A percentile compares a stretch with the other conserved stretches of the same genome.
These are phyloP conservation scores for Toxicodendron radicans DNA, from an alignment of 345 rosid genomes.

Conservation along the genomic window DNA sequence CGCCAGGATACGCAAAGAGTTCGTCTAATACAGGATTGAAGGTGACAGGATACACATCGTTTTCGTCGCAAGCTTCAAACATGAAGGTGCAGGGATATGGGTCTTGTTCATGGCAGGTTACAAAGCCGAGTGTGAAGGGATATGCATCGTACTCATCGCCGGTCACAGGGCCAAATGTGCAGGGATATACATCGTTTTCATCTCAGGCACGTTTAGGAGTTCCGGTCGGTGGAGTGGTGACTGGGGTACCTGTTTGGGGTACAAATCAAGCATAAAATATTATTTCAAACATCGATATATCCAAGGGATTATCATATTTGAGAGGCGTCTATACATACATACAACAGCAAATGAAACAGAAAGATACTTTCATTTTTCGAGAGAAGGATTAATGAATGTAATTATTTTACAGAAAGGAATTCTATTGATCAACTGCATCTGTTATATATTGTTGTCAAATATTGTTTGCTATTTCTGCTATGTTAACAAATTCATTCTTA, in stretches of 20 bases:
- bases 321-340: too few relatives aligned
- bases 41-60: neutral
- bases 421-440: too few relatives aligned
- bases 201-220: neutral
- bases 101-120: too few relatives aligned
- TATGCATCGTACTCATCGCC: neutral
- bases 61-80: neutral
- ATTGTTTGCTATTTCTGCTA: too few relatives aligned
- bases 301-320: too few relatives aligned
- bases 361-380: too few relatives aligned
- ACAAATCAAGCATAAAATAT: neutral
- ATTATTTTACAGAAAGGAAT: too few relatives aligned
- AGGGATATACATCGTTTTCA: neutral
- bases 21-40: neutral
- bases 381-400: too few relatives aligned
- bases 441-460: too few relatives aligned
- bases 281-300: too few relatives aligned
- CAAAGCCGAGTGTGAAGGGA: neutral
- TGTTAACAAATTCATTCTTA: too few relatives aligned
- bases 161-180: neutral
- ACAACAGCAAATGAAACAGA: neutral
- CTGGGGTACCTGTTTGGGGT: conserved; percentile 15
- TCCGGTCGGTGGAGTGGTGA: conserved; percentile 13
- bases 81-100: neutral
- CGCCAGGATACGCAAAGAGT: neutral